phyloP scores from a whole-genome alignment of 75 land plant genomes.

The Selaginella tamariscina region DNA sequence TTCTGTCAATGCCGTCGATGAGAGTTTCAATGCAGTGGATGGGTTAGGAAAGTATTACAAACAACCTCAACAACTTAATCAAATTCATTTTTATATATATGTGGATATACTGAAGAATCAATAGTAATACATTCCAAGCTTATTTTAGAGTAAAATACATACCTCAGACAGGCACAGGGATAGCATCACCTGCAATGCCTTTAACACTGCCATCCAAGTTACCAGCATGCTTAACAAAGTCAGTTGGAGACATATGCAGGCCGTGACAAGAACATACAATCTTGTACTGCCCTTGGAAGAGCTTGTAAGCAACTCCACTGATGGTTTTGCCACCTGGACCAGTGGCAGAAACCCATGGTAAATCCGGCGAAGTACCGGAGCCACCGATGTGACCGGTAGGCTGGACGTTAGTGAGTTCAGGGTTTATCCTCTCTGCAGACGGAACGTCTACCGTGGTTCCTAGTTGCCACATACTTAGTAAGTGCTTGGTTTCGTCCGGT shows the following conservation, averaged over 20 bases:
- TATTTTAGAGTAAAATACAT: too few species aligned
- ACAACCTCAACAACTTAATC: too few species aligned
- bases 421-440: background rate
- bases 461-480: background rate
- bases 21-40: too few species aligned
- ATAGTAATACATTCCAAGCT: too few species aligned
- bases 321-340: slow-evolving; percentile 11
- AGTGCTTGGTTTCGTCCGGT: background rate
- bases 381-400: slow-evolving; percentile 1
- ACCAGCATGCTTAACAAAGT: slow-evolving; percentile 3
- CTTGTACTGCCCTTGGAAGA: background rate
- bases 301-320: background rate
- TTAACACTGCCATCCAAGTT: background rate
- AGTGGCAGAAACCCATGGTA: slow-evolving; percentile 2
- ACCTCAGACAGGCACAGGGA: too few species aligned
- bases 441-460: slow-evolving; percentile 1
- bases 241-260: slow-evolving; percentile 2
- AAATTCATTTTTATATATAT: too few species aligned
- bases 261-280: slow-evolving; percentile 10
- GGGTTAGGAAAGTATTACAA: too few species aligned
- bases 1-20: too few species aligned
- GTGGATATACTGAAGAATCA: too few species aligned
- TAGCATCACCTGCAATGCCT: background rate
- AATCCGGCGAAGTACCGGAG: slow-evolving; percentile 4
- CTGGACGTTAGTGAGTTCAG: background rate